Base-by-base conservation (phyloP, 108 stramenopile genomes). In the Thalassiosira profunda region DNA sequence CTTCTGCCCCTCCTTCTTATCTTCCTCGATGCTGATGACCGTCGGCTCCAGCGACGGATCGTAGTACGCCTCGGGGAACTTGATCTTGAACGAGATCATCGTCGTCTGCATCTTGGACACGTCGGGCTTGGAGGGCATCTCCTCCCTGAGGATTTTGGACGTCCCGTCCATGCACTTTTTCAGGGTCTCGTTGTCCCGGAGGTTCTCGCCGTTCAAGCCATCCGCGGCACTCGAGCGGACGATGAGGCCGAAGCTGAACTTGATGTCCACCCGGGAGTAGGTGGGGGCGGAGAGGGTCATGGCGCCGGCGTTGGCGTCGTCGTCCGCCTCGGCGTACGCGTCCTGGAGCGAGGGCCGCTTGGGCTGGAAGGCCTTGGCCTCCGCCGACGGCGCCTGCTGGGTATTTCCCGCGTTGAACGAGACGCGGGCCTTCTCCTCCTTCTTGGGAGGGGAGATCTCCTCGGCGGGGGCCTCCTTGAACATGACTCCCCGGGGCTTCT, bases 211-310 rank as follows among this genome's bases (percentile, higher is more conserved):
- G 20, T 21, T 48, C 29, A 64, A 62, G n/a, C 4, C 40, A 37
- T 55, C 67, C 2, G 42, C 51, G 55, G 62, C 34, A 36, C 30
- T 33, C 42, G 36, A 48, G 15, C 63, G 61, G 3, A 77, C 76
- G 5, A 77, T 69, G 29, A 77, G 76, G 10, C 76, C 76, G 21
- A 77, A 77, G 42, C 68, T 70, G 56, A 77, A 77, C 54, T 77
- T 77, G 28, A 77, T 67, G 34, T 77, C 76, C n/a, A 52, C 40
- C 30, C 76, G 61, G 20, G 68, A 43, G 61, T 70, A 77, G 18
- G 76, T 70, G 28, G 76, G 55, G 36, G 52, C 29, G 29, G 30
- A 55, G 54, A 7, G 44, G 26, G 34, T 11, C 2, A 57, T 58
- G 33, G 56, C 44, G 23, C 18, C 25, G 33, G 41, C 57, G 7